phyloP scores from a whole-genome alignment of 139 green algal species.

The Chlorella vulgaris region DNA sequence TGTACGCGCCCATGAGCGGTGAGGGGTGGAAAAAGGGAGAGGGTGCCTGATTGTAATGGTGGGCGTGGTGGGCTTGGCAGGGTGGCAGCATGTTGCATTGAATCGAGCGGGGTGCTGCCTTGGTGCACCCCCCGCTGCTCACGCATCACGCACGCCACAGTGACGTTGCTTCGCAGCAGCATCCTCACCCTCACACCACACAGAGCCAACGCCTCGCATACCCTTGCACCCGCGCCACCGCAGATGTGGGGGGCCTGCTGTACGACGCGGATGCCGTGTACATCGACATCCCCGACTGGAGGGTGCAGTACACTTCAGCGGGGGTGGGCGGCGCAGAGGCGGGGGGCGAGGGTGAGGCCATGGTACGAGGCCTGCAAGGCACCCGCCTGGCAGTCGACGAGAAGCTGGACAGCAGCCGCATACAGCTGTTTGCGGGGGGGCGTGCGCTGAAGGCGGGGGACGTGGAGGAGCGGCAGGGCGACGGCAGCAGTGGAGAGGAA shows the following conservation, averaged over 20 bases:
- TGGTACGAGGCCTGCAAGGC: constrained; percentile 88
- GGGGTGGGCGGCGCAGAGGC: constrained; percentile 17
- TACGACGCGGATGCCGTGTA: constrained; percentile 99
- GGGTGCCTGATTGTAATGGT: neutral
- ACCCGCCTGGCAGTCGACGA: constrained; percentile 80
- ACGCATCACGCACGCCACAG: neutral
- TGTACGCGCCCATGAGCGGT: constrained; percentile 98
- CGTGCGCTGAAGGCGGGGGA: constrained; percentile 24
- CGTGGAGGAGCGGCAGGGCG: too few species aligned
- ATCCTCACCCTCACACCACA: neutral
- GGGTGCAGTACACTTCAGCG: constrained; percentile 66
- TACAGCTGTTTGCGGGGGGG: constrained; percentile 45
- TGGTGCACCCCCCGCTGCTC: too few species aligned
- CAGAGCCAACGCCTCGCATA: neutral
- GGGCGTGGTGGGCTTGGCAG: neutral
- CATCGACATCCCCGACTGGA: constrained; percentile 73
- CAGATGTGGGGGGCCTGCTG: constrained; percentile 87
- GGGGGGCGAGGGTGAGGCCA: constrained; percentile 71
- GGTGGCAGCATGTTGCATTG: neutral
- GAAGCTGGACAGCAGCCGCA: constrained; percentile 65
- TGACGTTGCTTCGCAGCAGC: neutral
- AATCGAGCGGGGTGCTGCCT: too few species aligned
- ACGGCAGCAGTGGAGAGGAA: constrained; percentile 31
- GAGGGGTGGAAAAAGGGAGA: neutral
- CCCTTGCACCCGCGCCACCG: neutral